Base-by-base conservation (phyloP, 306 rosid species). In the Acmispon strigosus region DNA sequence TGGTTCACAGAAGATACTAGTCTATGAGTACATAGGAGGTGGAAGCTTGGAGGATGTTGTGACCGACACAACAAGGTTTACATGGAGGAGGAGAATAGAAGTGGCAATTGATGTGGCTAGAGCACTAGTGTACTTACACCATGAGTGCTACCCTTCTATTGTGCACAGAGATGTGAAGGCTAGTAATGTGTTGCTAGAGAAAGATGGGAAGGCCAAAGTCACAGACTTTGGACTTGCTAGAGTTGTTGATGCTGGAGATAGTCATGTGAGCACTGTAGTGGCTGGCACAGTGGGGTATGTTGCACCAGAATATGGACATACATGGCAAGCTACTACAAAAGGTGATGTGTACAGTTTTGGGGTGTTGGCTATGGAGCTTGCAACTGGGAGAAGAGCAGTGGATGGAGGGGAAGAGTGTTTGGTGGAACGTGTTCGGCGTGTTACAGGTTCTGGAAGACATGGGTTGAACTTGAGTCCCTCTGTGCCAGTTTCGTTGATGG, bases 111-210 rank as follows among this genome's bases (percentile, higher is more conserved):
- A 90, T 62, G 90, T 93, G 59, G 97, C 98, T 5, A 69, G 85
- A 2, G 98, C 97, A 10, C 54, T 93, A 14, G 66, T 90, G 27
- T 90, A 81, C 73, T 83, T 88, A 36, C 98, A 93, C 79, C 96
- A 93, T 10, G 97, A 88, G 51, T 90, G 98, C 54, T 85, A 70
- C 70, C 97, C 92, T 51, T 62, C 96, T 0, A 82, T 93, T 6
- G 90, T 93, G 17, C 98, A 93, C 58, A 89, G 97, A 14, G 98
- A 93, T 41, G 97, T 93, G 29, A 93, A 93, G 74, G 98, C 98
- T 1, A 88, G 96, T 60, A 93, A 93, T 68, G 97, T 93, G 62
- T 66, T 93, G 70, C 82, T 93, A 11, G 97, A 87, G 6, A 82
- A 78, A 32, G 88, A 84, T 10, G 92, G 97, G 7, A 88, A 77